Percentiles rank a stretch among this genome's conserved stretches.
Conservation (phyloP, 2,329 filamentous ascomycete genomes). For the Bipolaris zeicola region DNA sequence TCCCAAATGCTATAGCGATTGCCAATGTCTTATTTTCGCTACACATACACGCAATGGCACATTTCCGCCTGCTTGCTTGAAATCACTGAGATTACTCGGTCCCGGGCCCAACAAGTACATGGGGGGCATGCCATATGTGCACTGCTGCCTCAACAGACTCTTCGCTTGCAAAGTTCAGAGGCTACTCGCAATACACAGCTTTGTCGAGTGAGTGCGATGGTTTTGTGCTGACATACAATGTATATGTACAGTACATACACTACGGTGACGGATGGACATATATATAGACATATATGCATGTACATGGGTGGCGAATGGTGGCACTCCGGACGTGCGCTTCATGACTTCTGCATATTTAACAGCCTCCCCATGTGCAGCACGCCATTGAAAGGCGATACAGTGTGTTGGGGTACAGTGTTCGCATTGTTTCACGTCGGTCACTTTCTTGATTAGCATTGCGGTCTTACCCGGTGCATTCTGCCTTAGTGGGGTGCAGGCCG, state of each 20-base stretch:
- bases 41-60: not conserved
- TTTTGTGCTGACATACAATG: not conserved
- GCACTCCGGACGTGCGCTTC: too few species aligned
- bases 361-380: too few species aligned
- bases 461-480: not conserved
- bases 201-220: not conserved
- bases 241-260: not conserved
- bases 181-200: not conserved
- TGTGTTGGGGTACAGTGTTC: not conserved
- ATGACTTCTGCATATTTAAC: too few species aligned
- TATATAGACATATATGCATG: too few species aligned
- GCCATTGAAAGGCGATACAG: not conserved
- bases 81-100: not conserved
- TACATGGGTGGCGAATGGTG: too few species aligned
- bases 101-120: too few species aligned
- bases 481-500: not conserved
- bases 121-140: not conserved
- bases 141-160: not conserved
- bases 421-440: not conserved
- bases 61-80: not conserved
- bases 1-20: too few species aligned
- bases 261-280: too few species aligned
- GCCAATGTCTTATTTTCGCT: not conserved
- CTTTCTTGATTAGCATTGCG: not conserved
- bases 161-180: not conserved